These are phyloP conservation scores for Aspergillus carbonarius DNA, from an alignment of 2,329 filamentous ascomycete species.

Conservation along the genomic window DNA sequence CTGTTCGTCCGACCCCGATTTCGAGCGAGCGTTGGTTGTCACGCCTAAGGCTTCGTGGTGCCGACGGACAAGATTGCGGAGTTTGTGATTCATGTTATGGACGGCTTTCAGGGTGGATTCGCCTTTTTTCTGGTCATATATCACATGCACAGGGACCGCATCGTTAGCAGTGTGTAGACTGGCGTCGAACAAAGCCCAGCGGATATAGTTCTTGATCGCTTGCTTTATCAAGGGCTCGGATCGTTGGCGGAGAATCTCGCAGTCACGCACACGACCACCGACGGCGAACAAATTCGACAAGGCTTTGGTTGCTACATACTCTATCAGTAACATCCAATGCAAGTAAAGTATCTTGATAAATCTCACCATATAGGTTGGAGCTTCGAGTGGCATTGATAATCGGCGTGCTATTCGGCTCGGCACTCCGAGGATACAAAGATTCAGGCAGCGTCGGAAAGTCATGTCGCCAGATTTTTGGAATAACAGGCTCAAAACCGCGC, in stretches of 20 bases:
- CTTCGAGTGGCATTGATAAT: constrained; percentile 47
- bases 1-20: neutral
- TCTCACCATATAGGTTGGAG: constrained; percentile 49
- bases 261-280: constrained; percentile 54
- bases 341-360: neutral
- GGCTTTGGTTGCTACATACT: constrained; percentile 49
- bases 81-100: constrained; percentile 42
- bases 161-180: constrained; percentile 37
- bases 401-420: constrained; percentile 37
- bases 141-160: constrained; percentile 47
- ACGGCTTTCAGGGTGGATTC: constrained; percentile 45
- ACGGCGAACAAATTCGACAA: constrained; percentile 52
- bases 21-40: neutral
- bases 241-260: constrained; percentile 38
- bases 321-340: neutral
- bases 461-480: constrained; percentile 52
- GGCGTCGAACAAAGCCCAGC: constrained; percentile 55
- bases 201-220: constrained; percentile 49
- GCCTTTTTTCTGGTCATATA: constrained; percentile 42
- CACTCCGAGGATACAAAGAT: constrained; percentile 47
- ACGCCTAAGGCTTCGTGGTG: constrained; percentile 38
- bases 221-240: constrained; percentile 41
- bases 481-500: constrained; percentile 57
- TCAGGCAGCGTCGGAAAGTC: constrained; percentile 57
- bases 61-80: constrained; percentile 43